These are phyloP conservation scores for Phytophthora chlamydospora DNA, from an alignment of 352 stramenopile species.

Conservation along the genomic window DNA sequence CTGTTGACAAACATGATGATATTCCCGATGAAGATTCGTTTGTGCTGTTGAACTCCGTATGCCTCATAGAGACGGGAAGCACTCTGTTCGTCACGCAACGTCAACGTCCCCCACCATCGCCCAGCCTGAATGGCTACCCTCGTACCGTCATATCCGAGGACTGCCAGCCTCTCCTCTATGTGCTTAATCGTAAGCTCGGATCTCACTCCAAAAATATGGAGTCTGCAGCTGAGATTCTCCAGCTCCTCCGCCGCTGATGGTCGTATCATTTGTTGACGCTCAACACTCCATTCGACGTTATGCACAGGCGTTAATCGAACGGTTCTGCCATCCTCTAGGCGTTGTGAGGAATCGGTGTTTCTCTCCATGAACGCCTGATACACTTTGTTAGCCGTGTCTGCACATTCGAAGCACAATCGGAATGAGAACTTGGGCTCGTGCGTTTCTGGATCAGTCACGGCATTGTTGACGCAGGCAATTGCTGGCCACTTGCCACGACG, in stretches of 20 bases:
- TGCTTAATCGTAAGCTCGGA: constrained; percentile 3
- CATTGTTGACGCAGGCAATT: constrained; percentile 4
- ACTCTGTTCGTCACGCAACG: constrained; percentile 6
- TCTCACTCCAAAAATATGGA: constrained; percentile 5
- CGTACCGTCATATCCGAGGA: constrained; percentile 3
- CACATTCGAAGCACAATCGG: constrained; percentile 8
- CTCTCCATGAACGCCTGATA: background rate
- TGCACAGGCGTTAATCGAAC: constrained; percentile 1
- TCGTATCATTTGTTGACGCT: background rate
- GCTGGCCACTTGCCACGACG: constrained; percentile 8
- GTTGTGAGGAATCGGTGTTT: background rate
- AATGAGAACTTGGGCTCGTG: constrained; percentile 1
- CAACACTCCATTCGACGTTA: background rate
- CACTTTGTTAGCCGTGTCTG: constrained; percentile 1
- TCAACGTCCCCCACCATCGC: constrained; percentile 1
- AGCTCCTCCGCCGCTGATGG: background rate
- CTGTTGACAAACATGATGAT: constrained; percentile 6
- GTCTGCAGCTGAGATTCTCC: background rate
- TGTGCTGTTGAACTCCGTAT: constrained; percentile 4
- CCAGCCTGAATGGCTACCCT: constrained; percentile 2
- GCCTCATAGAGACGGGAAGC: constrained; percentile 5
- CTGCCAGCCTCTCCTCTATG: constrained; percentile 3
- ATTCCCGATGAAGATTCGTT: constrained; percentile 7
- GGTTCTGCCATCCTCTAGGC: constrained; percentile 2
- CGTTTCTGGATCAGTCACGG: background rate